Base-by-base conservation (phyloP, 305 asterid genomes). In the Rubia balearica region DNA sequence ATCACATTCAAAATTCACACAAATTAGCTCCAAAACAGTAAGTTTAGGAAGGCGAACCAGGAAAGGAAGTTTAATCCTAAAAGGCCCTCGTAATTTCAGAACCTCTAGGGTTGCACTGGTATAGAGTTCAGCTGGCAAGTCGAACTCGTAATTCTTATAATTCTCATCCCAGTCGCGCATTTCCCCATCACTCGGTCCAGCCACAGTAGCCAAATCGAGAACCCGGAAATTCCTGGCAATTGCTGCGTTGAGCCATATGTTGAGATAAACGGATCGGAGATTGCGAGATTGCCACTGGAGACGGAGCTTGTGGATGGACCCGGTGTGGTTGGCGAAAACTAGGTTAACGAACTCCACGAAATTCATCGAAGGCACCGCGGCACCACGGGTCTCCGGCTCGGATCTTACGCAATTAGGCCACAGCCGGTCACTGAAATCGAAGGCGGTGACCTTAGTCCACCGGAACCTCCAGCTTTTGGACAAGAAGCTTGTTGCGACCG, bases 281-380 rank as follows among this genome's bases (percentile, higher is more conserved):
- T 5, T 1, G 7, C 17, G 7, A 24, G 38, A 12, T 3, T 1
- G 38, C 9, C 21, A 30, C n/a, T 8, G 38, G 45, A 61, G 22
- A 13, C 67, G 43, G 10, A 61, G 41, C 12, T 33, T 33, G 43
- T 33, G 7, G 21, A 61, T 1, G 67, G 33, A 21, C 8, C 30
- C 43, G 5, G 2, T 61, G 19, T 5, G 45, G 17, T 14, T 30
- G 43, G n/a, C n/a, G 2, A 61, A 61, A 14, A 61, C 98, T 96
- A 30, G 19, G 21, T 49, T 49, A 16, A 49, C 21, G 21, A 49
- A 49, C 21, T 5, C 1, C 8, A 16, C 21, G 8, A 49, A 49
- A 49, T 49, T 16, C 56, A 49, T 14, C 56, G 16, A 7, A 1
- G 33, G 33, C 33, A 30, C 33, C 1, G 33, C 38, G 38, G 38